Base-by-base conservation (phyloP, 306 rosid species). In the Casuarina cunninghamiana region DNA sequence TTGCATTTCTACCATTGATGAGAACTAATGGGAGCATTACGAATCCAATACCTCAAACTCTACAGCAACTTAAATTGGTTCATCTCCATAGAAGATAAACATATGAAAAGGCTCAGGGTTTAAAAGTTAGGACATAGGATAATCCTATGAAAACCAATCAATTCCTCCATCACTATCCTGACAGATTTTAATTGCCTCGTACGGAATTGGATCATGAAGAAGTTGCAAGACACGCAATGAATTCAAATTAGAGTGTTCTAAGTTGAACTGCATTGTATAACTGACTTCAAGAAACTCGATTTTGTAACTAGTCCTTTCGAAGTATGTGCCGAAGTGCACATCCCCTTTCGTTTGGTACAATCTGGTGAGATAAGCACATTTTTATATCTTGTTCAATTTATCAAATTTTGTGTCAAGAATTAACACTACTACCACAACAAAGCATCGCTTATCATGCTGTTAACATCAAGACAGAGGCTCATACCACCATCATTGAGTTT, bases 401-500 rank as follows among this genome's bases (percentile, higher is more conserved):
- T 35, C 39, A 7, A 58, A 13, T 3, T 35, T 26, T 58, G 8
- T 8, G 65, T 21, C 4, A 58, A 26, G 26, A 19, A 57, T 58
- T 8, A 8, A 58, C 65, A 26, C 39, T 21, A 58, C 26, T 58
- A 21, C 12, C 39, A 58, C 35, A 26, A 58, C 3, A 80, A 3
- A 60, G 72, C 71, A 54, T 26, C 32, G 32, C 0, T 26, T 0
- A 26, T 26, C 32, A 26, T 26, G 32, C 32, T 26, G 0, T 26
- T 26, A 26, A 26, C 1, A 26, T 26, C n/a, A 70, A 49, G 83
- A 66, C 61, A 70, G 42, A 69, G 44, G 78, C 68, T 6, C 37
- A 78, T 89, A 95, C 98, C 98, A 71, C 97, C 93, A 66, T 89
- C 81, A 43, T 73, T 83, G 79, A 92, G 98, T 73, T 85, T 87